Evolutionary conservation across 768 basidiomycete species (phyloP), one percentile per base, ranked within the genome.

Genomic region (Hypholoma sublateritium): DNA sequence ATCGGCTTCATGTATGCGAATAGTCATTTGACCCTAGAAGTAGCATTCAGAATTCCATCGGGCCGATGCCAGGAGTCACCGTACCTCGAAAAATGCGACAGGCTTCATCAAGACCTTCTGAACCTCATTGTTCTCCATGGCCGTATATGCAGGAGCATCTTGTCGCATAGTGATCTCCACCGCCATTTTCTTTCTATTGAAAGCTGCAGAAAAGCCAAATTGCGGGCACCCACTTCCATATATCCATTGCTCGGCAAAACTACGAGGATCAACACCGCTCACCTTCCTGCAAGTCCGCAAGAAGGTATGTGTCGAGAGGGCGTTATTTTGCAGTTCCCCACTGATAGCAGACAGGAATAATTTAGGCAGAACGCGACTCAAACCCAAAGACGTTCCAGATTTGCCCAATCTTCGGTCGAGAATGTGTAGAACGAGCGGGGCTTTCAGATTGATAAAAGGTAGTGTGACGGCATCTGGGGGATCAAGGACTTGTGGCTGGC

Each of bases 191-290:
- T 98, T 98, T 66, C 95, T 80, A 70, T 98, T 96, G 74, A 98
- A 98, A 35, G 86, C 87, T 0, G 96, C 94, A 12, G 86, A 85
- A 69, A 99, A 91, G 0, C 83, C 84, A 69, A 99, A 95, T 2
- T 87, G 82, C 0, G 97, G 97, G 69, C 95, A 97, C 19, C 97
- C 97, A 69, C 91, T 94, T 12, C 95, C 95, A 66, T 95, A 97
- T 59, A 99, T 93, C 97, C 97, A 99, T 70, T 98, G 96, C 66
- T 98, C 95, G n/a, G 93, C 92, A 67, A 99, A 99, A 25, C 85
- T 83, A 53, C 90, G 81, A 21, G 90, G 82, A 67, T 98, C 96
- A 16, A 93, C 89, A 9, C 95, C 93, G 67, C 91, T 92, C 59
- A 95, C 90, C 72, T 95, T 98, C 63, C 95, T 80, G 67, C 95